A percentile compares a stretch with the other conserved stretches of the same genome.
phyloP scores from a whole-genome alignment of 2,329 filamentous ascomycete species.

The Talaromyces sp. region DNA sequence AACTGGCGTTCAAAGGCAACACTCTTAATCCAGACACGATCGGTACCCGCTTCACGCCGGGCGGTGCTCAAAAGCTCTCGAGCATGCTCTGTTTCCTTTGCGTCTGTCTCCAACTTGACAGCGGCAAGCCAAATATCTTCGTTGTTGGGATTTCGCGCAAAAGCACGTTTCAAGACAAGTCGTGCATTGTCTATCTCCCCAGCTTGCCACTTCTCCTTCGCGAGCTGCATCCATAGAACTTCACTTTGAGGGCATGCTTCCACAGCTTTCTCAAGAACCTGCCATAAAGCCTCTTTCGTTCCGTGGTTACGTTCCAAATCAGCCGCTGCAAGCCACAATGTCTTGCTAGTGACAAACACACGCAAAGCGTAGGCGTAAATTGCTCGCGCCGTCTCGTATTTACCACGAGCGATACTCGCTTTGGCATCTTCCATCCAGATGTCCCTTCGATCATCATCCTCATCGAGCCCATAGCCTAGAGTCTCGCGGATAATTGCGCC shows the following conservation, averaged over 20 bases:
- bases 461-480: slow-evolving; percentile 86
- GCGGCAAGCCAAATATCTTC: slow-evolving; percentile 97
- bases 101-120: slow-evolving; percentile 93
- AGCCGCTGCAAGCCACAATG: slow-evolving; percentile 84
- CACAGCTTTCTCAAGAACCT: slow-evolving; percentile 85
- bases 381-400: slow-evolving; percentile 84
- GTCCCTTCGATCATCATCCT: slow-evolving; percentile 93
- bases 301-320: slow-evolving; percentile 91
- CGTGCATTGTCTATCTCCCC: slow-evolving; percentile 85
- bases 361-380: slow-evolving; percentile 90
- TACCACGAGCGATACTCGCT: slow-evolving; percentile 72
- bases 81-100: slow-evolving; percentile 75
- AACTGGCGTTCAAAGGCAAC: slow-evolving; percentile 88
- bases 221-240: slow-evolving; percentile 91
- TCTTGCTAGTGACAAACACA: slow-evolving; percentile 83
- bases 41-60: slow-evolving; percentile 83
- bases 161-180: slow-evolving; percentile 79
- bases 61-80: slow-evolving; percentile 77
- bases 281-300: slow-evolving; percentile 74
- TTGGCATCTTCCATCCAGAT: slow-evolving; percentile 95
- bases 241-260: slow-evolving; percentile 90
- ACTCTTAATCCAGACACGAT: slow-evolving; percentile 96
- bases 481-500: slow-evolving; percentile 89
- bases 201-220: slow-evolving; percentile 88
- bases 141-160: slow-evolving; percentile 93